A percentile compares a stretch with the other conserved stretches of the same genome.
phyloP scores from a whole-genome alignment of 805 yeast genomes.

The Suhomyces canberraensis region DNA sequence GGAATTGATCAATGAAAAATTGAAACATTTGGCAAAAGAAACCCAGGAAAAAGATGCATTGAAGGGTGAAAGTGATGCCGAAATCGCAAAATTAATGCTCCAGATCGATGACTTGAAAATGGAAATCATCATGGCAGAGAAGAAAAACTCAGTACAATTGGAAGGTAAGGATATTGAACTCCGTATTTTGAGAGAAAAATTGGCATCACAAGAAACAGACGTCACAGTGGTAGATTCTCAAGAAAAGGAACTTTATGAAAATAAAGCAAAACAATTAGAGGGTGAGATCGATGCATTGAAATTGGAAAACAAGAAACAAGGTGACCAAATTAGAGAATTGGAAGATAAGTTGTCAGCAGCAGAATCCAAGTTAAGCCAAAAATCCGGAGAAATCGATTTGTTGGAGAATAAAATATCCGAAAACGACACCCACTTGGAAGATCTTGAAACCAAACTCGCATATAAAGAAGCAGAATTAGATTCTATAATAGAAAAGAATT shows the following conservation, averaged over 20 bases:
- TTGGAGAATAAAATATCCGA: constrained; percentile 1
- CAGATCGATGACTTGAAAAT: constrained; percentile 11
- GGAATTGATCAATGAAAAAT: constrained; percentile 24
- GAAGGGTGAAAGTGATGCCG: constrained; percentile 6
- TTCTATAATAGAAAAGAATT: constrained; percentile 10
- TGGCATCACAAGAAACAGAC: constrained; percentile 3
- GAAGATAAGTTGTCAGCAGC: not conserved
- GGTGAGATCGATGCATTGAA: constrained; percentile 7
- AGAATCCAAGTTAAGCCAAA: not conserved
- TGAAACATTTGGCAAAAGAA: not conserved
- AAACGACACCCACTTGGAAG: constrained; percentile 9
- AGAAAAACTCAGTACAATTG: constrained; percentile 12
- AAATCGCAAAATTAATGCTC: constrained; percentile 7
- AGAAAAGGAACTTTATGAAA: constrained; percentile 10
- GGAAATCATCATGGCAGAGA: constrained; percentile 14
- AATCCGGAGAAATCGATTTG: not conserved
- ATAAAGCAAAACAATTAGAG: constrained; percentile 7
- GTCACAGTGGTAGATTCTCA: not conserved
- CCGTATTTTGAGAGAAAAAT: constrained; percentile 8
- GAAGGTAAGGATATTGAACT: constrained; percentile 12
- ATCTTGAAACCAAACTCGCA: constrained; percentile 9
- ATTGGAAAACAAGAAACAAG: not conserved
- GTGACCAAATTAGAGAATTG: not conserved
- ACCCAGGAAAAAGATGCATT: not conserved
- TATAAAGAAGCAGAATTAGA: constrained; percentile 10